Evolutionary conservation across 108 stramenopile species (phyloP).

Genomic region (Parietichytrium sp.): DNA sequence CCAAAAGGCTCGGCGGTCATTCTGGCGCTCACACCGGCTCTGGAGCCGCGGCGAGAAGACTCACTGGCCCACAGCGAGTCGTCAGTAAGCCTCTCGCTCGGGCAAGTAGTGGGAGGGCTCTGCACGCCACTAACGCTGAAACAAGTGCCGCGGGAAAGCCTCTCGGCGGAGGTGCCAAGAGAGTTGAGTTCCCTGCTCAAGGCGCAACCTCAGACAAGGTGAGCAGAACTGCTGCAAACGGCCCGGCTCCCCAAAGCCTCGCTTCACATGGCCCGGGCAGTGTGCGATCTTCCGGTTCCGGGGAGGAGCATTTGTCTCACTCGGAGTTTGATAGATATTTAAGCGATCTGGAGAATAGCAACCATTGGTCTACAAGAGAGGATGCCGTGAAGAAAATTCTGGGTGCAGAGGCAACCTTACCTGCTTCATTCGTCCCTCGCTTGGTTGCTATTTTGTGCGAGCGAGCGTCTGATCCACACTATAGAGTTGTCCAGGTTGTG

Average conservation of each 20-base stretch:
- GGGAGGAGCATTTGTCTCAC: background rate
- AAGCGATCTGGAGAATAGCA: background rate
- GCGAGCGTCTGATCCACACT: background rate
- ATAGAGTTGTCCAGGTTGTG: slow-evolving; percentile 8
- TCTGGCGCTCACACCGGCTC: too few relatives aligned
- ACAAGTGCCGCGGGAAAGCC: background rate
- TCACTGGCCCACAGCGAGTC: too few relatives aligned
- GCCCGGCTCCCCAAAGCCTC: background rate
- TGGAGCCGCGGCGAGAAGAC: too few relatives aligned
- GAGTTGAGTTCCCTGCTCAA: background rate
- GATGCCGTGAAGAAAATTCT: background rate
- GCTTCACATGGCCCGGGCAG: too few relatives aligned
- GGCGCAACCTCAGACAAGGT: background rate
- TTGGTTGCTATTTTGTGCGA: background rate
- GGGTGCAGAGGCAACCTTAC: background rate
- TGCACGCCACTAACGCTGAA: too few relatives aligned
- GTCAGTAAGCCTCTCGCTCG: too few relatives aligned
- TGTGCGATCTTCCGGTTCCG: too few relatives aligned
- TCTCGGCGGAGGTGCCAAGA: background rate
- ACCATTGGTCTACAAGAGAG: slow-evolving; percentile 16
- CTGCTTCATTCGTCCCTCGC: background rate
- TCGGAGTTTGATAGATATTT: background rate
- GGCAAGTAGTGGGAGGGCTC: too few relatives aligned
- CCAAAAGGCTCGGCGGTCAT: too few relatives aligned
- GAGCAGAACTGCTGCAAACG: background rate